These are phyloP conservation scores for Raffaelea arxii DNA, from an alignment of 2,329 filamentous ascomycete genomes.

Conservation along the genomic window DNA sequence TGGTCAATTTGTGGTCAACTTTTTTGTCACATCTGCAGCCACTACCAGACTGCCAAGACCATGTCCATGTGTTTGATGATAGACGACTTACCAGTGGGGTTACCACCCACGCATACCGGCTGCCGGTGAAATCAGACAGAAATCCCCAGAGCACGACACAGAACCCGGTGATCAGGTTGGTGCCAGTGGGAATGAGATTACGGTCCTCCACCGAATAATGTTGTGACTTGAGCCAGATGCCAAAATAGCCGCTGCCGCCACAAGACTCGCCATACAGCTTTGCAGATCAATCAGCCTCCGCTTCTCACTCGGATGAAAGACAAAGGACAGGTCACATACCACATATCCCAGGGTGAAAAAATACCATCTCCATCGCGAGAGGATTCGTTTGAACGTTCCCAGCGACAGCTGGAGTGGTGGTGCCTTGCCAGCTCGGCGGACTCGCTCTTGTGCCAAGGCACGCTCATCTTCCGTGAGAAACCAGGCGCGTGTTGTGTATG, in stretches of 20 bases:
- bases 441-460: slow-evolving; percentile 14
- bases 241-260: background rate
- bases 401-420: slow-evolving; percentile 15
- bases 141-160: background rate
- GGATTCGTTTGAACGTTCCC: slow-evolving; percentile 15
- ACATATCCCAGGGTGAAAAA: slow-evolving; percentile 18
- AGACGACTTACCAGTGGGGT: background rate
- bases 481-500: slow-evolving; percentile 17
- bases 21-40: too few species aligned
- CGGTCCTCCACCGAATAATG: too few species aligned
- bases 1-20: too few species aligned
- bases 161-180: background rate
- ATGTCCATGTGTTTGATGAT: background rate
- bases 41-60: too few species aligned
- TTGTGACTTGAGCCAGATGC: background rate
- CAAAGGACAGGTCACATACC: too few species aligned
- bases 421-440: slow-evolving; percentile 16
- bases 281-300: too few species aligned
- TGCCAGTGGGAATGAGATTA: background rate
- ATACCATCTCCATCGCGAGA: slow-evolving; percentile 20
- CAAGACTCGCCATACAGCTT: background rate
- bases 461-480: slow-evolving; percentile 17
- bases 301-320: too few species aligned
- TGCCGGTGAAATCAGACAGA: background rate
- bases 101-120: background rate